Base-by-base conservation (phyloP, 257 asterid genomes). In the Striga asiatica region DNA sequence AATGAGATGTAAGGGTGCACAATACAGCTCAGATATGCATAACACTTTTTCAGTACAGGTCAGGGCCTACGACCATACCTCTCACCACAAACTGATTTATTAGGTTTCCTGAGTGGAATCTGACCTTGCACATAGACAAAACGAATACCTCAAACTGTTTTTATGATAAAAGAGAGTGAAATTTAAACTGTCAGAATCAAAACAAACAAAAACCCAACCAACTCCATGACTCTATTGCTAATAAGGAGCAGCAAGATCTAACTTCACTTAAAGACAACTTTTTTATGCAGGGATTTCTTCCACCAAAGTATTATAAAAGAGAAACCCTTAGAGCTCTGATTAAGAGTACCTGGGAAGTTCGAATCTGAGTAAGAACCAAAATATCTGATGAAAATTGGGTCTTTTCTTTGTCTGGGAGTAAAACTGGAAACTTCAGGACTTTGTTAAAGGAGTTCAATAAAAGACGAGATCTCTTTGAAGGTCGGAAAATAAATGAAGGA, bases 21-120 rank as follows among this genome's bases (percentile, higher is more conserved):
- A 63, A 39, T 47, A 72, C 66, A 72, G 74, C 56, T 72, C 69
- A 25, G 57, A 38, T 34, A 63, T 46, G 51, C 50, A 28, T 41
- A 54, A 47, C 56, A 55, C 50, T 52, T 52, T 51, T 60, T 66
- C 13, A 12, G 45, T 38, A 38, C 17, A 38, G 45, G 13, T 18
- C 17, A 38, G 6, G 13, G 45, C 3, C 45, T n/a, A 41, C 13
- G 4, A 12, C 13, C 14, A 38, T 38, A 38, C 5, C 42, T 53
- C 55, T 29, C 54, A 17, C 17, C 65, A 60, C 48, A n/a, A 55
- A 38, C 27, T 22, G 52, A 56, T 60, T 27, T 28, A 60, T 27
- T 28, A 60, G 38, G 29, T 25, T 66, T 70, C 66, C 54, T 65
- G 54, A 49, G 50, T 25, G 54, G 27, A 38, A 32, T 58, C 28